Evolutionary conservation across 805 yeast species (phyloP), one percentile per base, ranked within the genome.

Genomic region (Suhomyces tanzawaensis): DNA sequence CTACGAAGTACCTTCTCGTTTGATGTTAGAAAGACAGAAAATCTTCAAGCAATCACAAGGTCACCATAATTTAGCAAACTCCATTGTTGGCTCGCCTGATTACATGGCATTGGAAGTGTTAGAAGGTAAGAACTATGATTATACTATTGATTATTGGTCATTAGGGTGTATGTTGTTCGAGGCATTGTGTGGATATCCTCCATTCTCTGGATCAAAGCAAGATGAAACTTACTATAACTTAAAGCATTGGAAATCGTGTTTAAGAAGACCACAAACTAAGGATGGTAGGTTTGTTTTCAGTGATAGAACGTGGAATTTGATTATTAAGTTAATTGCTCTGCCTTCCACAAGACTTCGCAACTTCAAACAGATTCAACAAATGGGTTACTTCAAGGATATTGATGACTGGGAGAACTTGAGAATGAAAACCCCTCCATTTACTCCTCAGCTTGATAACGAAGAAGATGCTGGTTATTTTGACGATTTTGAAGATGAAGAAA

Each of bases 401-500:
- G 38, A 39, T 3, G 82, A 86, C 54, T 91, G 95, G 82, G 77
- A 73, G 4, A 64, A 64, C 8, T 62, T 93, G 48, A 75, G 96
- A 54, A 66, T 62, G 22, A 74, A 80, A 44, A 74, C 82, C 16
- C 97, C 99, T 4, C 99, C 99, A 24, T 93, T 93, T 61, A 85
- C 93, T 14, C 99, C 99, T 3, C 96, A 95, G 53, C 72, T 93
- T 47, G 98, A 93, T 57, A 86, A 89, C 44, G 99, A 93, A 54
- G 93, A 89, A 46, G 99, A 93, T 65, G 98, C 98, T 0, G 99
- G 99, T 1, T 93, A 93, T 65, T 93, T 93, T 58, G 99, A 93
- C 64, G 99, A 93, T 62, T 93, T 93, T 60, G 87, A 87, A 42
- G 93, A 89, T 61, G 98, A 91, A 59, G 89, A 85, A 32, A 95